Evolutionary conservation across 148 eudicot genomes (phyloP).

Genomic region (Chenopodium berlandieri): DNA sequence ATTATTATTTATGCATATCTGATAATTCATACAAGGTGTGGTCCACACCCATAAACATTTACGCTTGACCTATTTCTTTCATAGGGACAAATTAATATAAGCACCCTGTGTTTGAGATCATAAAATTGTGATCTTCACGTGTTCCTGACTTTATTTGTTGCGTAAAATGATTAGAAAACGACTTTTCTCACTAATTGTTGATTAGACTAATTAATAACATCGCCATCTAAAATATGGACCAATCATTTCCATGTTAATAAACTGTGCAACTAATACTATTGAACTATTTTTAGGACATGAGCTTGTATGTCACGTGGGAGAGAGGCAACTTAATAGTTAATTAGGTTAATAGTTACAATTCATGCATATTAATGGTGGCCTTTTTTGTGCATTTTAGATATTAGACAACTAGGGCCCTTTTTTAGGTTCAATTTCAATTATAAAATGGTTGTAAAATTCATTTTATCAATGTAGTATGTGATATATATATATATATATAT

Average conservation of each 20-base stretch:
- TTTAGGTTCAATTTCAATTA: background rate
- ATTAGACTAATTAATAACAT: background rate
- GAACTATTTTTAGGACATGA: background rate
- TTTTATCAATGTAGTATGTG: no score
- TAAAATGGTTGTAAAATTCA: no score
- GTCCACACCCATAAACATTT: no score
- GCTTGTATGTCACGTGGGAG: background rate
- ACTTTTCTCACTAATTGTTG: background rate
- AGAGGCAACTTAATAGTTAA: background rate
- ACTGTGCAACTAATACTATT: background rate
- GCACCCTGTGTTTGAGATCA: background rate
- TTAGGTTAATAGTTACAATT: no score
- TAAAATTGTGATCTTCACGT: constrained; percentile 18
- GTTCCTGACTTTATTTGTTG: constrained; percentile 10
- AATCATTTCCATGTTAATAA: background rate
- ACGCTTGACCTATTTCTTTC: background rate
- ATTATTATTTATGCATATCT: no score
- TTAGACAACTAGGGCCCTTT: constrained; percentile 12
- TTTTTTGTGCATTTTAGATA: background rate
- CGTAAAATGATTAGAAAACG: background rate
- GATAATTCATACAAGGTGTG: no score
- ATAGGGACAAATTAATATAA: background rate
- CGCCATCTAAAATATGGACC: background rate
- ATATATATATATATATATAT: no score
- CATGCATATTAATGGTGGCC: background rate